Percentiles rank a stretch among this genome's conserved stretches.
These are phyloP conservation scores for Aureobasidium sp. DNA, from an alignment of 2,329 filamentous ascomycete species.

Conservation along the genomic window DNA sequence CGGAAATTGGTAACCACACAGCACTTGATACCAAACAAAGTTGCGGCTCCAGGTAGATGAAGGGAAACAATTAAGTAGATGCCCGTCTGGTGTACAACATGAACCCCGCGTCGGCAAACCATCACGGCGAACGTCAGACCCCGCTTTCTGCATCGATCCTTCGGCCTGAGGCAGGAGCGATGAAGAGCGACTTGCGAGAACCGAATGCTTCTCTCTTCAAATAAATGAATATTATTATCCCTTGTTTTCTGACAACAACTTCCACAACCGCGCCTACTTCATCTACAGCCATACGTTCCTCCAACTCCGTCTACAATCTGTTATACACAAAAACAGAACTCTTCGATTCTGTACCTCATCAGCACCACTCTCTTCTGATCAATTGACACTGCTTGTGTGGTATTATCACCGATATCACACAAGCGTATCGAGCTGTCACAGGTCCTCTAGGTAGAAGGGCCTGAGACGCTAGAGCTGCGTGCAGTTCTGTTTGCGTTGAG, in stretches of 20 bases:
- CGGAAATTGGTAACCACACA: neutral
- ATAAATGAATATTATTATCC: neutral
- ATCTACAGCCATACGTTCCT: too few species aligned
- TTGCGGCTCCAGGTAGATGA: neutral
- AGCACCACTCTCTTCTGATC: too few species aligned
- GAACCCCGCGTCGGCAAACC: conserved; percentile 2
- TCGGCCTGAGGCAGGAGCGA: neutral
- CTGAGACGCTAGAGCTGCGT: conserved; percentile 9
- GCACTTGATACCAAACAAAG: neutral
- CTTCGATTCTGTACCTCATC: too few species aligned
- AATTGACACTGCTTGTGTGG: neutral
- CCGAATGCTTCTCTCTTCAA: neutral
- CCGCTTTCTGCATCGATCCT: neutral
- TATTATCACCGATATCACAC: neutral
- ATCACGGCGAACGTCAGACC: neutral
- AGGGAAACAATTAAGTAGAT: neutral
- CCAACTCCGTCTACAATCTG: neutral
- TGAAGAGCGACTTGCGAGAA: neutral
- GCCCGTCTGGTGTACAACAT: neutral
- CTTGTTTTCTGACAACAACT: neutral
- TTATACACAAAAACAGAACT: neutral
- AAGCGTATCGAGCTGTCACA: neutral
- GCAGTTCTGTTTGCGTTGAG: conserved; percentile 7
- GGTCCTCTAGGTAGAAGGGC: neutral
- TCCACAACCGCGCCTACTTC: neutral